These are phyloP conservation scores for Diaporthe batatas DNA, from an alignment of 2,329 filamentous ascomycete genomes.

Conservation along the genomic window DNA sequence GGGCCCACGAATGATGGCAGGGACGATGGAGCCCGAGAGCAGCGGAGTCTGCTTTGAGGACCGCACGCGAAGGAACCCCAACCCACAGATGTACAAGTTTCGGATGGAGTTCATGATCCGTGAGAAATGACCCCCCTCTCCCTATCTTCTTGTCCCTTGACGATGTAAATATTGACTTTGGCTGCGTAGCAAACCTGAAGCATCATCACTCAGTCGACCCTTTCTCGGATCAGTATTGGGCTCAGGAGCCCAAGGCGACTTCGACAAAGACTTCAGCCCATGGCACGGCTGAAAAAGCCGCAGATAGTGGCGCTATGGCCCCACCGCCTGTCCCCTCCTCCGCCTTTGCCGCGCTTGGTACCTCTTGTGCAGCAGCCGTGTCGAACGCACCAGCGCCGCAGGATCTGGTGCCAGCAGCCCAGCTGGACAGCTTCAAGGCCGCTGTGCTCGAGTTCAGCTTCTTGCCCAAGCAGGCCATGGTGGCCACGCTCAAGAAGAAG, in stretches of 20 bases:
- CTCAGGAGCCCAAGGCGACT: conserved; percentile 51
- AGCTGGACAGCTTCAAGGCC: conserved; percentile 75
- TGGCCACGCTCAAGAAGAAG: conserved; percentile 80
- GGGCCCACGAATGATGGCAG: conserved; percentile 70
- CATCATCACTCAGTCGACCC: conserved; percentile 78
- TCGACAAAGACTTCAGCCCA: conserved; percentile 51
- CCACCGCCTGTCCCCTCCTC: conserved; percentile 45
- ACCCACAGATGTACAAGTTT: conserved; percentile 68
- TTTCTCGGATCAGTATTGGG: conserved; percentile 87
- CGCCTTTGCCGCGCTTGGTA: conserved; percentile 41
- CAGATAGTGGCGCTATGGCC: conserved; percentile 47
- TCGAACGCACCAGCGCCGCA: conserved; percentile 44
- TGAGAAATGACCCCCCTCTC: conserved; percentile 56
- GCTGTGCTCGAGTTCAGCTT: conserved; percentile 70
- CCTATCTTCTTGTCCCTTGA: conserved; percentile 33
- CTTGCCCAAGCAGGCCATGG: conserved; percentile 79
- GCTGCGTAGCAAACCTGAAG: conserved; percentile 58
- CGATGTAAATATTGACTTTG: conserved; percentile 38
- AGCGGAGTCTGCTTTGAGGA: conserved; percentile 90
- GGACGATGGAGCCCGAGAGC: conserved; percentile 80
- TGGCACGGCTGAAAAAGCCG: conserved; percentile 49
- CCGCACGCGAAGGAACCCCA: conserved; percentile 59
- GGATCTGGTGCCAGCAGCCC: conserved; percentile 67
- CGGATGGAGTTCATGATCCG: conserved; percentile 81
- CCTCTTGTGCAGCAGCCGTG: conserved; percentile 20